phyloP scores from a whole-genome alignment of 2,329 filamentous ascomycete species.

The Epichloe baconii region DNA sequence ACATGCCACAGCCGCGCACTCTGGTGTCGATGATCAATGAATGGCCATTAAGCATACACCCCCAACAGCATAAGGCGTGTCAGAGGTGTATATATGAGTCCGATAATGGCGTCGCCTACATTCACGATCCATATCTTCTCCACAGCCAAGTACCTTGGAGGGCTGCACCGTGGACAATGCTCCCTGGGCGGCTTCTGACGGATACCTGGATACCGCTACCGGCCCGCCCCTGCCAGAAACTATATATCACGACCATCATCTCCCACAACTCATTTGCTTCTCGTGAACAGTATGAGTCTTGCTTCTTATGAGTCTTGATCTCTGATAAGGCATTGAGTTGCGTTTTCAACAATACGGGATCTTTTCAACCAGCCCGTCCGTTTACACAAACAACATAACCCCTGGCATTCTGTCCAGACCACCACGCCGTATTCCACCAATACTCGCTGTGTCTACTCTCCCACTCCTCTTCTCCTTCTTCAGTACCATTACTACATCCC shows the following conservation, averaged over 20 bases:
- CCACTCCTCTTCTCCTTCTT: neutral
- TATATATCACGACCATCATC: slow-evolving; percentile 6
- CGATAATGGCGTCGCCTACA: slow-evolving; percentile 4
- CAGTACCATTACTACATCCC: neutral
- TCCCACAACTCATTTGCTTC: neutral
- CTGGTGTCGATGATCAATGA: neutral
- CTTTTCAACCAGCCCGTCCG: slow-evolving; percentile 1
- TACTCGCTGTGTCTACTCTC: neutral
- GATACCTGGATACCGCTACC: slow-evolving; percentile 3
- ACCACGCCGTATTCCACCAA: neutral
- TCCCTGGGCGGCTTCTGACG: slow-evolving; percentile 7
- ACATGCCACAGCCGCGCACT: neutral
- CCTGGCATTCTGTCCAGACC: neutral
- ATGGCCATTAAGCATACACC: slow-evolving; percentile 2
- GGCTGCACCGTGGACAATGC: slow-evolving; percentile 6
- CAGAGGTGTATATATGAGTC: neutral
- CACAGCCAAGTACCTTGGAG: slow-evolving; percentile 7
- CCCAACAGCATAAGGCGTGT: neutral
- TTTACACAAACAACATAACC: neutral
- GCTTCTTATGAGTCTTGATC: neutral
- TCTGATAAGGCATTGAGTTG: neutral
- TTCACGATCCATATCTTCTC: slow-evolving; percentile 8
- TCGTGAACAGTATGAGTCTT: neutral
- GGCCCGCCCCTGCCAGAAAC: neutral
- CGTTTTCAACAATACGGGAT: slow-evolving; percentile 2